A percentile compares a stretch with the other conserved stretches of the same genome.
phyloP scores from a whole-genome alignment of 2,329 filamentous ascomycete species.

The Paecilomyces dactylethromorphus region DNA sequence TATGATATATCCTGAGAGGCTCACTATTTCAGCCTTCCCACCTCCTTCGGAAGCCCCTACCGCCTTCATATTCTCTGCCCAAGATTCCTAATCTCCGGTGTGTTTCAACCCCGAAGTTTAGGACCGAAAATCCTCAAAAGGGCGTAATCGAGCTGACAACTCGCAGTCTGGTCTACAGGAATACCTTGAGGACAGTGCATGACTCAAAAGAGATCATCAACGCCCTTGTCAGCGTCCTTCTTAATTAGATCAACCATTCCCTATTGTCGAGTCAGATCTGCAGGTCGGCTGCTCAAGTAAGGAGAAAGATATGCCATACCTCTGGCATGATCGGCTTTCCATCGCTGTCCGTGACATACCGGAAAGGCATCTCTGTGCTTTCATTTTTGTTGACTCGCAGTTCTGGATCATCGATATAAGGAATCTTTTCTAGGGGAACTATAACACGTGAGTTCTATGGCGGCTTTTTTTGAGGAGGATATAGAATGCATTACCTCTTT shows the following conservation, averaged over 20 bases:
- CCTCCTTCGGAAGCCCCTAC: background rate
- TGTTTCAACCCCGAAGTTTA: background rate
- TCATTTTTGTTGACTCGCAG: slow-evolving; percentile 86
- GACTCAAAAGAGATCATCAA: slow-evolving; percentile 70
- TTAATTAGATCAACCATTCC: slow-evolving; percentile 94
- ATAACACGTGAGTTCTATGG: slow-evolving; percentile 8
- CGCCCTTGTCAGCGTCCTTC: slow-evolving; percentile 86
- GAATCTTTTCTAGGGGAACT: slow-evolving; percentile 73
- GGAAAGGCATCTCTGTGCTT: slow-evolving; percentile 95
- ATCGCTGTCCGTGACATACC: slow-evolving; percentile 72
- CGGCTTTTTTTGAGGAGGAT: background rate
- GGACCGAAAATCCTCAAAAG: background rate
- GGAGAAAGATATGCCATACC: slow-evolving; percentile 46
- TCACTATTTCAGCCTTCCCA: background rate
- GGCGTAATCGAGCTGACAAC: background rate
- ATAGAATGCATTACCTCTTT: slow-evolving; percentile 63
- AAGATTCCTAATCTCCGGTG: background rate
- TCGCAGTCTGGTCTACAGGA: background rate
- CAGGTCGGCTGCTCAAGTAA: background rate
- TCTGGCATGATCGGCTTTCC: slow-evolving; percentile 86
- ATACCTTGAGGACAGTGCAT: background rate
- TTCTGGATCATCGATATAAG: slow-evolving; percentile 83
- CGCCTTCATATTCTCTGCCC: background rate
- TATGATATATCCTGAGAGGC: background rate
- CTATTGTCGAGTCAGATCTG: slow-evolving; percentile 38